These are phyloP conservation scores for Talaromyces trachyspermus DNA, from an alignment of 495 filamentous ascomycete species.

Conservation along the genomic window DNA sequence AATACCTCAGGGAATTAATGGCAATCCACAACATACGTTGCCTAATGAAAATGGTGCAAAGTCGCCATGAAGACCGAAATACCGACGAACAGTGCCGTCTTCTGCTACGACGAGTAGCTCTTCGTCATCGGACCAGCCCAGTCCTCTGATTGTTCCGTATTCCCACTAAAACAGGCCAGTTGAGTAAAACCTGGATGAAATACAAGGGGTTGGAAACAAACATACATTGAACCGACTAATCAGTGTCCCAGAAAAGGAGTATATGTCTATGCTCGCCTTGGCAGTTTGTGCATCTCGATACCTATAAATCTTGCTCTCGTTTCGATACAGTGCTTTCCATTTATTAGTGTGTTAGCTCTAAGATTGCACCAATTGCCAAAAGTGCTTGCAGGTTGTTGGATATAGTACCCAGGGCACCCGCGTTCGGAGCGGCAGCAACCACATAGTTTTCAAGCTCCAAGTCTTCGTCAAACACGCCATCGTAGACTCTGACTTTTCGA, in stretches of 20 bases:
- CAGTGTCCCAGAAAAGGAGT: constrained; percentile 83
- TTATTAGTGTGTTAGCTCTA: constrained; percentile 1
- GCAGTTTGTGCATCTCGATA: constrained; percentile 62
- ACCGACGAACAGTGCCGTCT: constrained; percentile 87
- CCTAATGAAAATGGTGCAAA: constrained; percentile 95
- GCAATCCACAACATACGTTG: constrained; percentile 45
- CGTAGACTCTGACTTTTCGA: constrained; percentile 87
- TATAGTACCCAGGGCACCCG: constrained; percentile 90
- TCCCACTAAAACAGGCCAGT: constrained; percentile 71
- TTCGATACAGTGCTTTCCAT: constrained; percentile 70
- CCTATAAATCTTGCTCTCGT: constrained; percentile 75
- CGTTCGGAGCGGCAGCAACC: constrained; percentile 87
- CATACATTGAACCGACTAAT: constrained; percentile 63
- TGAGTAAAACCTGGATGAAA: constrained; percentile 9
- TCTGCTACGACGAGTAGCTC: constrained; percentile 80
- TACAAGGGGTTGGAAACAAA: constrained; percentile 1
- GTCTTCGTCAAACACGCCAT: constrained; percentile 82
- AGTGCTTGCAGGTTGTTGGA: too few species aligned
- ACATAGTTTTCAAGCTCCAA: constrained; percentile 93
- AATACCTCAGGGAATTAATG: background rate
- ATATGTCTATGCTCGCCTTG: constrained; percentile 86
- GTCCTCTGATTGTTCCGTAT: constrained; percentile 75
- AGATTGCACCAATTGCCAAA: constrained; percentile 5
- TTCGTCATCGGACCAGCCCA: constrained; percentile 97
- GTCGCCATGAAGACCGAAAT: constrained; percentile 85